Percentiles rank a stretch among this genome's conserved stretches.
phyloP scores from a whole-genome alignment of 2,329 filamentous ascomycete genomes.

The Hysterium pulicare region DNA sequence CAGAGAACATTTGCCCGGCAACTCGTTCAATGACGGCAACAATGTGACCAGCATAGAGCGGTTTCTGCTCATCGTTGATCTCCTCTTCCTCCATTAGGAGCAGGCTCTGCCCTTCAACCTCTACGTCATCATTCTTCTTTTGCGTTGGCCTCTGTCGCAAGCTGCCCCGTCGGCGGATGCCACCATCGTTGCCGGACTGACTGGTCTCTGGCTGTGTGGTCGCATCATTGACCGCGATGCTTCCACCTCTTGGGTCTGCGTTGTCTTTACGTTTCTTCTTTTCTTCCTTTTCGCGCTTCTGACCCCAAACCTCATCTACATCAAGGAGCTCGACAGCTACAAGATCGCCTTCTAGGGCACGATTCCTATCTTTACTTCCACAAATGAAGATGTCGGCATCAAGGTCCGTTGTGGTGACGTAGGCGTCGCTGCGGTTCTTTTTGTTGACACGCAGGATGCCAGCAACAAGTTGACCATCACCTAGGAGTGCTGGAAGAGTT shows the following conservation, averaged over 20 bases:
- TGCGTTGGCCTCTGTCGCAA: slow-evolving; percentile 94
- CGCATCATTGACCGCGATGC: slow-evolving; percentile 65
- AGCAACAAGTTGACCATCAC: slow-evolving; percentile 89
- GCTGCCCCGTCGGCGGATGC: slow-evolving; percentile 88
- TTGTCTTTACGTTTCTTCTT: slow-evolving; percentile 99
- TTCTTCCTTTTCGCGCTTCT: slow-evolving; percentile 99
- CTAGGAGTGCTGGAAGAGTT: slow-evolving; percentile 82
- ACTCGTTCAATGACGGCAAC: slow-evolving; percentile 97
- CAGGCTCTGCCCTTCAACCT: slow-evolving; percentile 95
- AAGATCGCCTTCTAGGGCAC: slow-evolving; percentile 90
- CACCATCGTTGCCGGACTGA: slow-evolving; percentile 68
- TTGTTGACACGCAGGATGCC: slow-evolving; percentile 98
- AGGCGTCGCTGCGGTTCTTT: slow-evolving; percentile 98
- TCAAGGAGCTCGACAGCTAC: slow-evolving; percentile 95
- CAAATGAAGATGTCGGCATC: slow-evolving; percentile 99
- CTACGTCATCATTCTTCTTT: slow-evolving; percentile 99
- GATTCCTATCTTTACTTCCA: slow-evolving; percentile 97
- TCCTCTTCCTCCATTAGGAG: slow-evolving; percentile 97
- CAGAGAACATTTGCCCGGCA: slow-evolving; percentile 98
- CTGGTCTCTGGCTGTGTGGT: slow-evolving; percentile 56
- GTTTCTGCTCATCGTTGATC: slow-evolving; percentile 97
- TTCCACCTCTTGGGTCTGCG: slow-evolving; percentile 81
- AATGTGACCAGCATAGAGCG: slow-evolving; percentile 92
- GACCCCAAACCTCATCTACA: slow-evolving; percentile 96
- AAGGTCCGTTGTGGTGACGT: slow-evolving; percentile 90